Evolutionary conservation across 2,329 filamentous ascomycete species (phyloP), one percentile per base, ranked within the genome.

Genomic region (Pseudocercospora vitis): DNA sequence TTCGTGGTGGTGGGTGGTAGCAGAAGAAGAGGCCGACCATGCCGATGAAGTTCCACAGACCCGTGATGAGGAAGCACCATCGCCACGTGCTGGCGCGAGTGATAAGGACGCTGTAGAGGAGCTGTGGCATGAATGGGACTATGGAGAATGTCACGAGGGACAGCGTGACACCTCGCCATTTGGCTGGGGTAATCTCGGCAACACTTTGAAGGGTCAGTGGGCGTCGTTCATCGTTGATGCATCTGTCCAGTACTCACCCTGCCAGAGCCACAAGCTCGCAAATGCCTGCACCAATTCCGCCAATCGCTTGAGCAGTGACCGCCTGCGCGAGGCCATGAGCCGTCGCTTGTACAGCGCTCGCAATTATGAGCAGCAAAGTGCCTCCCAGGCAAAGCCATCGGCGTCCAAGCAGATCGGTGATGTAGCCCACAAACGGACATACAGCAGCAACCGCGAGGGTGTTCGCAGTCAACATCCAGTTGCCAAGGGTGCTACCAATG

Each of bases 81-180:
- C 81, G 73, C 80, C 81, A 84, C 35, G 67, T 72, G 28, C 74
- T 71, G 16, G 70, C 58, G 32, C 67, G 59, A 6, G 77, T 69
- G 28, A 81, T 79, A 68, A 84, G 72, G 64, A 86, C 81, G 21
- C 75, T 81, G 71, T 78, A 86, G 31, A 86, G 69, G 0, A 83
- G 81, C 1, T 81, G 80, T 1, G 83, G 82, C 52, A 78, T 78
- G 65, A 85, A 85, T 0, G 82, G 83, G 1, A 84, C 59, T 52
- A 86, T 83, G 53, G 79, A 82, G 61, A 84, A 77, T 42, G 84
- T 79, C 8, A 86, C 70, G 0, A 62, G 51, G 19, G 60, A 60
- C n/a, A 62, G 58, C 3, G 60, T 62, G 7, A 59, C 60, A 23
- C 60, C 60, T 46, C 60, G 54, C 60, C 58, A 62, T 35, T 56